Evolutionary conservation across 371 early-diverging fungal genomes (phyloP).

Genomic region (Mortierella sp.): DNA sequence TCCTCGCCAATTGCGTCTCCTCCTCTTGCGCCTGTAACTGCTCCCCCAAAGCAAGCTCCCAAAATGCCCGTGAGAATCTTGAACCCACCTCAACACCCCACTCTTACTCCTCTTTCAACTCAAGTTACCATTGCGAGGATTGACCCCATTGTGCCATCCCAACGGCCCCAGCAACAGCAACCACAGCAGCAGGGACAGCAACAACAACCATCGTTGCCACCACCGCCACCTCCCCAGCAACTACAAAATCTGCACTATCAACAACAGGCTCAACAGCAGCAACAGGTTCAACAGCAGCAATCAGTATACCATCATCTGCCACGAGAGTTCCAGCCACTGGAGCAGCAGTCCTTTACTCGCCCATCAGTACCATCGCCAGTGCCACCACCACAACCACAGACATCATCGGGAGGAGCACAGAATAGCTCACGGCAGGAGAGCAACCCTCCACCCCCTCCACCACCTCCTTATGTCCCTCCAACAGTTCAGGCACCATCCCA

Average conservation of each 20-base stretch:
- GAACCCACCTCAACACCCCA: slow-evolving; percentile 14
- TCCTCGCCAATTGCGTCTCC: slow-evolving; percentile 11
- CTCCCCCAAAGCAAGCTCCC: slow-evolving; percentile 16
- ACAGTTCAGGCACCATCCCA: neutral
- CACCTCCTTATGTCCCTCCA: neutral
- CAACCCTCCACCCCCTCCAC: neutral
- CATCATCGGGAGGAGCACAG: neutral
- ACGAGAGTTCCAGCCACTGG: neutral
- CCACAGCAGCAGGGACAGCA: neutral
- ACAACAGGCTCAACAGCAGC: neutral
- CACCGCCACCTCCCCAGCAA: neutral
- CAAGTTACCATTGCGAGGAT: neutral
- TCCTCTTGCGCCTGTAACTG: neutral
- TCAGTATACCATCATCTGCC: neutral
- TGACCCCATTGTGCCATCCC: neutral
- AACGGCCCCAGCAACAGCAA: neutral
- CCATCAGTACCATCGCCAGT: neutral
- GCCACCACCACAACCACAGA: neutral
- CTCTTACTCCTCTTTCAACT: slow-evolving; percentile 1
- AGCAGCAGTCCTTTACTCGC: neutral
- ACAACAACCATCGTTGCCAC: neutral
- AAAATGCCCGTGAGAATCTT: slow-evolving; percentile 26
- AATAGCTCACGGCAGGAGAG: neutral
- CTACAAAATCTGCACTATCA: neutral
- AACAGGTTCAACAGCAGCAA: neutral